These are phyloP conservation scores for Rhododendron henanense DNA, from an alignment of 148 eudicot genomes.

Conservation along the genomic window DNA sequence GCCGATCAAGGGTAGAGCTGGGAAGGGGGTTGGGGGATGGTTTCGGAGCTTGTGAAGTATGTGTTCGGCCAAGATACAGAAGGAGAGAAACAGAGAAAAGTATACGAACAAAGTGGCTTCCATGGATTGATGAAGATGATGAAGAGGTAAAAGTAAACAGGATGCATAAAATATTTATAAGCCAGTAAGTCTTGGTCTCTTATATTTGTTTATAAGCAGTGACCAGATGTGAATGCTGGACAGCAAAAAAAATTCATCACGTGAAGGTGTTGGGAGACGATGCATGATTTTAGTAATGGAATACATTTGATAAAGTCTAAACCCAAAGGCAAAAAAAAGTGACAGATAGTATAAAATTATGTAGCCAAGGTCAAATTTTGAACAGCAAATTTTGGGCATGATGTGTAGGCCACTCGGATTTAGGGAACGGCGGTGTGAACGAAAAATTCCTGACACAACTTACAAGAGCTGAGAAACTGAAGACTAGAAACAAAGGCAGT, in stretches of 20 bases:
- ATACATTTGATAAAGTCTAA: not conserved
- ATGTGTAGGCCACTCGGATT: no score
- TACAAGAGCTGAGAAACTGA: no score
- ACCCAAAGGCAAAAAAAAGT: not conserved
- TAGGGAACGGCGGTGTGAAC: no score
- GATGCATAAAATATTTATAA: not conserved
- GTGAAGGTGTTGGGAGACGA: not conserved
- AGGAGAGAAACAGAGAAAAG: conserved; percentile 4
- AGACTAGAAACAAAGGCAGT: no score
- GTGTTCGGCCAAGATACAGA: conserved; percentile 19
- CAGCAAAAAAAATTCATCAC: not conserved
- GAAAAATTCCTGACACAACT: no score
- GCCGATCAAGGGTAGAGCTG: conserved; percentile 31
- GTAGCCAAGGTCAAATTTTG: no score
- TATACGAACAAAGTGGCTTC: not conserved
- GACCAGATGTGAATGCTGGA: not conserved
- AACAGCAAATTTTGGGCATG: no score
- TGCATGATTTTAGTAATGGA: not conserved
- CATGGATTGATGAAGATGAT: conserved; percentile 13
- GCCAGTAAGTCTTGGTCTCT: not conserved
- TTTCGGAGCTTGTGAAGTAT: conserved; percentile 17
- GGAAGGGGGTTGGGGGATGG: conserved; percentile 31
- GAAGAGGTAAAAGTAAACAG: not conserved
- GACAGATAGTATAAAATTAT: no score
- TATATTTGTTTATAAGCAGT: not conserved